phyloP scores from a whole-genome alignment of 805 yeast species.

The Teunomyces aglyptinius region DNA sequence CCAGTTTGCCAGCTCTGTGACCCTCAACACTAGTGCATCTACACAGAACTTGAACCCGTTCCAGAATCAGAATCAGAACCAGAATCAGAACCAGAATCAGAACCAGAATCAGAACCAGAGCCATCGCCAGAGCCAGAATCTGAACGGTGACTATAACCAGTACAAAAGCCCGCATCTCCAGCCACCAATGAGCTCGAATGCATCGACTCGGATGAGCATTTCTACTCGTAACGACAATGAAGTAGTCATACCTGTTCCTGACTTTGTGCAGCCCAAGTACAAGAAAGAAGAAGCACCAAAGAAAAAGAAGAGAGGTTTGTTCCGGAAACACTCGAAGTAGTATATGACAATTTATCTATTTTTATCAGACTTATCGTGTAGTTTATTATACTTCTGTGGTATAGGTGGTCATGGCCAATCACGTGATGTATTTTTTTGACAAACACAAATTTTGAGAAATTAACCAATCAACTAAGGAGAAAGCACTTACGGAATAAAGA shows the following conservation, averaged over 20 bases:
- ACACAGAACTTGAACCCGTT: neutral
- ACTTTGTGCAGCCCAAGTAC: conserved; percentile 1
- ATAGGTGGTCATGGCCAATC: neutral
- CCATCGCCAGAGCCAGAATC: neutral
- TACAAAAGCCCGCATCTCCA: conserved; percentile 3
- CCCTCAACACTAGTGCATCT: neutral
- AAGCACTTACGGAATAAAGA: neutral
- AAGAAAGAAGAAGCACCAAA: conserved; percentile 5
- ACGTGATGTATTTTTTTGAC: neutral
- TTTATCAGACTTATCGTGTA: neutral
- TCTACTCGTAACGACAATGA: conserved; percentile 7
- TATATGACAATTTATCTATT: neutral
- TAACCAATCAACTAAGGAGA: neutral
- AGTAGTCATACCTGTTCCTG: conserved; percentile 5
- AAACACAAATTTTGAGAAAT: neutral
- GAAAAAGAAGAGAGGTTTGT: conserved; percentile 10
- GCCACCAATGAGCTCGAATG: conserved; percentile 7
- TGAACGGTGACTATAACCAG: neutral
- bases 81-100: neutral
- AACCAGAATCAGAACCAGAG: neutral
- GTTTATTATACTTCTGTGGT: neutral
- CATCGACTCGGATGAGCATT: conserved; percentile 8
- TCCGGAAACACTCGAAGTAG: conserved; percentile 9
- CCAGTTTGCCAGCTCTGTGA: conserved; percentile 3
- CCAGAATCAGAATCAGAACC: neutral